These are phyloP conservation scores for Dioscorea zingiberensis DNA, from an alignment of 106 monocot species.

Conservation along the genomic window DNA sequence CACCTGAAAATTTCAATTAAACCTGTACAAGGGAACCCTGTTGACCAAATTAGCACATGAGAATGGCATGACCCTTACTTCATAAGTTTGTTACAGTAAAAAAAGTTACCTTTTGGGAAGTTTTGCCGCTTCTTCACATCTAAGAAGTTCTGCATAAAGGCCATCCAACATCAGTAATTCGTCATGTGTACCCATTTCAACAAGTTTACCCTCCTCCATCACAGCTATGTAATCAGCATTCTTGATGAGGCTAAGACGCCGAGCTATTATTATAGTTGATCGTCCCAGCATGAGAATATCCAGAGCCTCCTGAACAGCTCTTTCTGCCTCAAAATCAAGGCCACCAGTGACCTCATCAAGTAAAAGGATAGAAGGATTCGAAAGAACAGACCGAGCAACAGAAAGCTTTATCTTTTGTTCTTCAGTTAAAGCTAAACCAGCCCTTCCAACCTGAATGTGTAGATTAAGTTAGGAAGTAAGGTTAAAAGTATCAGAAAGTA, in stretches of 20 bases:
- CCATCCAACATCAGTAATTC: constrained; percentile 72
- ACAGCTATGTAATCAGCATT: constrained; percentile 99
- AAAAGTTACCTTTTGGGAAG: constrained; percentile 75
- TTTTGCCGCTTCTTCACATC: constrained; percentile 96
- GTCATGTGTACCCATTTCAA: constrained; percentile 99
- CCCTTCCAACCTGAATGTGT: constrained; percentile 71
- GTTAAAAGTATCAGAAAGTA: background rate
- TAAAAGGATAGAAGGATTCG: constrained; percentile 90
- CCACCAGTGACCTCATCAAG: constrained; percentile 98
- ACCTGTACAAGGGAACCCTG: background rate
- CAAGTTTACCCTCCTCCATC: constrained; percentile 95
- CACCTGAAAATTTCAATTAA: too few species aligned
- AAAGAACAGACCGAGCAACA: constrained; percentile 90
- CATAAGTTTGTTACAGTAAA: background rate
- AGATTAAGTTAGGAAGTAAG: background rate
- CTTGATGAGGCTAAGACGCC: constrained; percentile 73
- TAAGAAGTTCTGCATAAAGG: constrained; percentile 94
- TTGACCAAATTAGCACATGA: background rate
- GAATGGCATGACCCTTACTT: background rate
- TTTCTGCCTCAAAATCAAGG: constrained; percentile 94
- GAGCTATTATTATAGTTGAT: constrained; percentile 94
- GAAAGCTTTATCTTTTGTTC: constrained; percentile 96
- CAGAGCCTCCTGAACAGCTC: constrained; percentile 80
- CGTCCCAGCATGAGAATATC: constrained; percentile 95
- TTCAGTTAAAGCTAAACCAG: constrained; percentile 72